Percentiles rank a stretch among this genome's conserved stretches.
These are phyloP conservation scores for Plectosphaerella cucumerina DNA, from an alignment of 2,329 filamentous ascomycete genomes.

Conservation along the genomic window DNA sequence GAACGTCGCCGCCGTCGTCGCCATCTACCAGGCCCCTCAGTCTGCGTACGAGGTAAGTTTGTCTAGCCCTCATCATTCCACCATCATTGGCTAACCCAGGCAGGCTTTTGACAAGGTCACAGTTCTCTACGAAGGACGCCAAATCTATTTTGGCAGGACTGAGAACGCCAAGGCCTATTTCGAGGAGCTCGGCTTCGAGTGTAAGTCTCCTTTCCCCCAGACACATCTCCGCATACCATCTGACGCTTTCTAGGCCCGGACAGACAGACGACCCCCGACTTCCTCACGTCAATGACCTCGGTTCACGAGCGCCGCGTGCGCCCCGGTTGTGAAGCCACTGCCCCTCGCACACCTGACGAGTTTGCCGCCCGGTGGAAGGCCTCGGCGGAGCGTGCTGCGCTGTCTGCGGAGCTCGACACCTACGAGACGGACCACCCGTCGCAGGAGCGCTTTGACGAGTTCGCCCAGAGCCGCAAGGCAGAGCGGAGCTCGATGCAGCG, in stretches of 20 bases:
- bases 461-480: constrained; percentile 7
- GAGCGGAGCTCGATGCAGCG: constrained; percentile 47
- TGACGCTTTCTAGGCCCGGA: constrained; percentile 16
- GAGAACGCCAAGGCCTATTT: constrained; percentile 59
- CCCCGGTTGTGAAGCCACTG: constrained; percentile 43
- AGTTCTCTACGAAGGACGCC: constrained; percentile 62
- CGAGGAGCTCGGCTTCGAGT: constrained; percentile 47
- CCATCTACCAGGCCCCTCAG: constrained; percentile 15
- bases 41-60: constrained; percentile 13
- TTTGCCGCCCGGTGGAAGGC: constrained; percentile 25
- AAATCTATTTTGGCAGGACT: constrained; percentile 61
- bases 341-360: constrained; percentile 56
- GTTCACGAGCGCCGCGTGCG: constrained; percentile 59
- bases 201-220: constrained; percentile 18
- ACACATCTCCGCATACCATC: no score
- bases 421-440: constrained; percentile 6
- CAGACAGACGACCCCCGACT: constrained; percentile 63
- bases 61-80: no score
- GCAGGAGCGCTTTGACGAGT: constrained; percentile 9
- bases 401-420: not conserved
- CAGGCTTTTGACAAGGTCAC: constrained; percentile 57
- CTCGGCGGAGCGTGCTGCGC: constrained; percentile 1
- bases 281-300: constrained; percentile 66
- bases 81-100: not conserved
- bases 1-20: constrained; percentile 11